These are phyloP conservation scores for Neurospora crassa DNA, from an alignment of 2,329 filamentous ascomycete species.

Conservation along the genomic window DNA sequence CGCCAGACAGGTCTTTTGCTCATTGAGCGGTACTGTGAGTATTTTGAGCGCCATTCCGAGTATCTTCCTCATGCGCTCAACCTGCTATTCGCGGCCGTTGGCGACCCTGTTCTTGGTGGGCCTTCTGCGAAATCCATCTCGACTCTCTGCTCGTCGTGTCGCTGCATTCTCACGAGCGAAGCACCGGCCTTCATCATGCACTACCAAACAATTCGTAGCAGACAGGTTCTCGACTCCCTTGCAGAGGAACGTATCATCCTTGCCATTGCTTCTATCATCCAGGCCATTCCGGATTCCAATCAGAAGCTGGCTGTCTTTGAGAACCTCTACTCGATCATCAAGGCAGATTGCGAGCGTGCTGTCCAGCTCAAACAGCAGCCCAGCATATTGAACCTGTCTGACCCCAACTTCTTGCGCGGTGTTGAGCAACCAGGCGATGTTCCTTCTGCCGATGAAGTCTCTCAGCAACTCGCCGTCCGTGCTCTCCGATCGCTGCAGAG, in stretches of 20 bases:
- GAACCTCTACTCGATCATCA: constrained; percentile 51
- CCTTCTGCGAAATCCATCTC: constrained; percentile 66
- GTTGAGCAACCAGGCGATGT: constrained; percentile 11
- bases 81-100: constrained; percentile 62
- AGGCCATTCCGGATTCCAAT: constrained; percentile 54
- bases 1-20: constrained; percentile 60
- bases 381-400: constrained; percentile 16
- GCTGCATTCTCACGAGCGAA: constrained; percentile 57
- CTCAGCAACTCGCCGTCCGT: constrained; percentile 40
- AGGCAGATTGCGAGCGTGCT: constrained; percentile 46
- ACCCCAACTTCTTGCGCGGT: constrained; percentile 15
- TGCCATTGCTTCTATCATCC: constrained; percentile 65
- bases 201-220: constrained; percentile 54
- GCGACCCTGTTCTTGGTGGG: constrained; percentile 51
- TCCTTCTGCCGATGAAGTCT: constrained; percentile 30
- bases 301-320: constrained; percentile 44
- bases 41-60: constrained; percentile 61
- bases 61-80: constrained; percentile 62
- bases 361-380: constrained; percentile 26
- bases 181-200: constrained; percentile 60
- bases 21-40: constrained; percentile 65
- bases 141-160: constrained; percentile 66
- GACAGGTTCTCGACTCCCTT: constrained; percentile 52
- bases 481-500: constrained; percentile 59
- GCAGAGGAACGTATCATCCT: constrained; percentile 66